Base-by-base conservation (phyloP, 2,329 filamentous ascomycete genomes). In the Ophiocordyceps camponoti-saundersi region DNA sequence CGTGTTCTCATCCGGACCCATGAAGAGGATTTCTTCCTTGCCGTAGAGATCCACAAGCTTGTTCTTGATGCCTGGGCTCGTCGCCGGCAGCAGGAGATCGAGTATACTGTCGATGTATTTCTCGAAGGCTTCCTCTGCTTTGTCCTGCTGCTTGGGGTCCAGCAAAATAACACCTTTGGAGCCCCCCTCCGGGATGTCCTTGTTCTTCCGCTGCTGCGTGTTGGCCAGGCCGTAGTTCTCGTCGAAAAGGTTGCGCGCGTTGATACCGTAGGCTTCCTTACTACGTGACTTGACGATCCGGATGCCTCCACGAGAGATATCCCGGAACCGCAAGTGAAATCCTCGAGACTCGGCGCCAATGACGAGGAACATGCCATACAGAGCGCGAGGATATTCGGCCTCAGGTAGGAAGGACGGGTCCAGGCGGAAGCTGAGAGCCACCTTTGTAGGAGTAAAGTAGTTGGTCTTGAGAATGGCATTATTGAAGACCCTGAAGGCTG, bases 91-190 rank as follows among this genome's bases (percentile, higher is more conserved):
- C 36, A 98, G 78, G 52, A 98, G 79, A 65, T 98, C 92, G 61
- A 98, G 75, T 58, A 98, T 95, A 62, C 87, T 94, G 70, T 98
- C 92, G 58, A 98, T 98, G 68, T 98, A 98, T 72, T 98, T 98
- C 70, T 98, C 90, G 57, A 98, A 98, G 2, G 92, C 90, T 51
- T 94, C 88, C 44, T 75, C 77, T 18, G 83, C 83, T 68, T 90
- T 93, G 65, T 95, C 87, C 66, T 98, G 92, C 66, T 95, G 88
- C 61, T 89, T 82, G 52, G 86, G 79, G 63, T 98, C 90, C 40
- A 98, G 79, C 44, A 98, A 75, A 50, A 98, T 90, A 48, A 98
- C 92, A 68, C 92, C 92, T 71, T 98, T 98, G 57, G 90, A 94
- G 47, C 92, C 92, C 53, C 92, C 92, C 69, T 98, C 92, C 3